A percentile compares a stretch with the other conserved stretches of the same genome.
These are phyloP conservation scores for Penicillium samsonianum DNA, from an alignment of 495 filamentous ascomycete species.

Conservation along the genomic window DNA sequence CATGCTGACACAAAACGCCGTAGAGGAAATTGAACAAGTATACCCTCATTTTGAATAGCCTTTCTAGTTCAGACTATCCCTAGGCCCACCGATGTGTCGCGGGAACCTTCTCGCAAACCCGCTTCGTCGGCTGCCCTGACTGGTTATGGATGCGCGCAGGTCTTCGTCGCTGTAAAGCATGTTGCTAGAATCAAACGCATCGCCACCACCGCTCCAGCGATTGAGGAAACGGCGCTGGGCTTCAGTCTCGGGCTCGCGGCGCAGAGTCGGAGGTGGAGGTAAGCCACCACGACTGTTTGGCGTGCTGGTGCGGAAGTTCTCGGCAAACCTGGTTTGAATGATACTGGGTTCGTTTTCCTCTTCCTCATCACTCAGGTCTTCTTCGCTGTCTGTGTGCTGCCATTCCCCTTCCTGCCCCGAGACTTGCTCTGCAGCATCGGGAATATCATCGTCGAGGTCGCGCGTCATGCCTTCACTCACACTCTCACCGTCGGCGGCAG, in stretches of 20 bases:
- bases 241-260: constrained; percentile 38
- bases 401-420: constrained; percentile 45
- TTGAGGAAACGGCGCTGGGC: constrained; percentile 47
- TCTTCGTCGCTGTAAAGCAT: constrained; percentile 46
- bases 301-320: constrained; percentile 43
- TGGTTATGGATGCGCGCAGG: constrained; percentile 44
- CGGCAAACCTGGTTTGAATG: constrained; percentile 27
- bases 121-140: constrained; percentile 42
- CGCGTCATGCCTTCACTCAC: constrained; percentile 32
- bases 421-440: constrained; percentile 39
- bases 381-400: constrained; percentile 82
- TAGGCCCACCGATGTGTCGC: constrained; percentile 39
- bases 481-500: constrained; percentile 35
- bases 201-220: constrained; percentile 50
- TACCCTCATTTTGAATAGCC: background rate
- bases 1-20: background rate
- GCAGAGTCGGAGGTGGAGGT: constrained; percentile 31
- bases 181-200: constrained; percentile 44
- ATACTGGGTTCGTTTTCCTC: constrained; percentile 35
- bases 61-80: constrained; percentile 43
- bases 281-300: constrained; percentile 39
- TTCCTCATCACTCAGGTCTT: constrained; percentile 56
- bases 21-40: background rate
- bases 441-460: constrained; percentile 48
- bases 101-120: constrained; percentile 40